These are phyloP conservation scores for Baorangia bicolor DNA, from an alignment of 768 basidiomycete species.

Conservation along the genomic window DNA sequence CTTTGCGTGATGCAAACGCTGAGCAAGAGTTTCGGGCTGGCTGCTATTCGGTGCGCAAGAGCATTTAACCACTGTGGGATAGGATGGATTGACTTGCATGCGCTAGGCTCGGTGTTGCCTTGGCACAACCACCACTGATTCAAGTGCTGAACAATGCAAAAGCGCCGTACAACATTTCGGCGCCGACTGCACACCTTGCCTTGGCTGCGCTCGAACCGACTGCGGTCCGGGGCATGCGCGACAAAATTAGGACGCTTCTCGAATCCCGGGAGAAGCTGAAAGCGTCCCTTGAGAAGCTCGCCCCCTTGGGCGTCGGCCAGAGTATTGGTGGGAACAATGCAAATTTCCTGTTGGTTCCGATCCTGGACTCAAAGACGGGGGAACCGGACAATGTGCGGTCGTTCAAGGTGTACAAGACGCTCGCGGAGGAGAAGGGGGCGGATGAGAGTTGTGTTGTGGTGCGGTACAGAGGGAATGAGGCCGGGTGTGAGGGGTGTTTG, in stretches of 20 bases:
- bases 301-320: constrained; percentile 55
- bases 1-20: constrained; percentile 95
- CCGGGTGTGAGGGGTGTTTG: constrained; percentile 84
- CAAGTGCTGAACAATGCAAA: constrained; percentile 94
- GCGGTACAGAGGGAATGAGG: constrained; percentile 81
- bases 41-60: constrained; percentile 78
- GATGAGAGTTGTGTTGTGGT: constrained; percentile 87
- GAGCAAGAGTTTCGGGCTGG: constrained; percentile 94
- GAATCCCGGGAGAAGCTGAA: constrained; percentile 58
- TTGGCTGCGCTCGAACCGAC: constrained; percentile 68
- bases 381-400: constrained; percentile 61
- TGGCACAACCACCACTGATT: constrained; percentile 87
- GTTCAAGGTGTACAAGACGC: constrained; percentile 63
- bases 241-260: constrained; percentile 59
- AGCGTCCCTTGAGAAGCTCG: constrained; percentile 45
- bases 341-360: constrained; percentile 85
- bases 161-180: constrained; percentile 95
- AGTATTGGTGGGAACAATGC: constrained; percentile 82
- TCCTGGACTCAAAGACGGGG: constrained; percentile 47
- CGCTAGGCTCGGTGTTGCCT: constrained; percentile 78
- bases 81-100: neutral
- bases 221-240: constrained; percentile 63
- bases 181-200: constrained; percentile 84
- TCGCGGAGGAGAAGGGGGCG: constrained; percentile 83
- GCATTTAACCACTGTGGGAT: neutral